Percentiles rank a stretch among this genome's conserved stretches.
Evolutionary conservation across 352 stramenopile genomes (phyloP).

Genomic region (Phytophthora sp.): DNA sequence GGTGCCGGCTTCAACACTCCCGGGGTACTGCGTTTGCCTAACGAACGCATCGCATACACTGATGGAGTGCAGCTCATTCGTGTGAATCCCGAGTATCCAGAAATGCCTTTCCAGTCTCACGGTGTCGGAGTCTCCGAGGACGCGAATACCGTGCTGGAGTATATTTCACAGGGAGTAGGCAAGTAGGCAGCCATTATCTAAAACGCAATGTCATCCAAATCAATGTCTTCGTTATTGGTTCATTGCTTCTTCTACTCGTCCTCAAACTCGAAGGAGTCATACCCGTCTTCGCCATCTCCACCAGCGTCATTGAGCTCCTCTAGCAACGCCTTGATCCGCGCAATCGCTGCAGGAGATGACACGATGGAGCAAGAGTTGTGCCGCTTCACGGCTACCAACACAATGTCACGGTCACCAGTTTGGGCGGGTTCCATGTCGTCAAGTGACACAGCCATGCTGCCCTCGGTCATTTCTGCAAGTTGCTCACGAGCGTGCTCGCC

Average conservation of each 20-base stretch:
- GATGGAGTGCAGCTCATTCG: slow-evolving; percentile 61
- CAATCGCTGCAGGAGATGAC: slow-evolving; percentile 62
- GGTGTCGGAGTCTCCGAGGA: slow-evolving; percentile 51
- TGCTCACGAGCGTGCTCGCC: slow-evolving; percentile 55
- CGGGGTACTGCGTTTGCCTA: slow-evolving; percentile 56
- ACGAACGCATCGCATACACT: slow-evolving; percentile 51
- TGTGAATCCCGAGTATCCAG: slow-evolving; percentile 56
- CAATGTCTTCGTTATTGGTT: slow-evolving; percentile 2
- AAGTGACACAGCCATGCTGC: slow-evolving; percentile 68
- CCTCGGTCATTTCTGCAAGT: slow-evolving; percentile 59
- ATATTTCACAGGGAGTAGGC: slow-evolving; percentile 26
- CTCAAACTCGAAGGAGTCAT: slow-evolving; percentile 83
- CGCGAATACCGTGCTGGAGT: slow-evolving; percentile 51
- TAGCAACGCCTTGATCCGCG: slow-evolving; percentile 72
- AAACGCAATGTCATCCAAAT: slow-evolving; percentile 5
- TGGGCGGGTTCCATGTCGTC: slow-evolving; percentile 86
- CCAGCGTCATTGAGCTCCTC: slow-evolving; percentile 66
- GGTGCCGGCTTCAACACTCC: slow-evolving; percentile 80
- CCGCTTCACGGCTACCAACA: slow-evolving; percentile 62
- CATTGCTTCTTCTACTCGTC: slow-evolving; percentile 36
- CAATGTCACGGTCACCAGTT: slow-evolving; percentile 73
- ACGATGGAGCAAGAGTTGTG: slow-evolving; percentile 83
- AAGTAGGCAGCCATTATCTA: neutral
- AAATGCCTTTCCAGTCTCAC: slow-evolving; percentile 62
- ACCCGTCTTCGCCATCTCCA: slow-evolving; percentile 67